A percentile compares a stretch with the other conserved stretches of the same genome.
These are phyloP conservation scores for Lepiota brunneoincarnata DNA, from an alignment of 768 basidiomycete genomes.

Conservation along the genomic window DNA sequence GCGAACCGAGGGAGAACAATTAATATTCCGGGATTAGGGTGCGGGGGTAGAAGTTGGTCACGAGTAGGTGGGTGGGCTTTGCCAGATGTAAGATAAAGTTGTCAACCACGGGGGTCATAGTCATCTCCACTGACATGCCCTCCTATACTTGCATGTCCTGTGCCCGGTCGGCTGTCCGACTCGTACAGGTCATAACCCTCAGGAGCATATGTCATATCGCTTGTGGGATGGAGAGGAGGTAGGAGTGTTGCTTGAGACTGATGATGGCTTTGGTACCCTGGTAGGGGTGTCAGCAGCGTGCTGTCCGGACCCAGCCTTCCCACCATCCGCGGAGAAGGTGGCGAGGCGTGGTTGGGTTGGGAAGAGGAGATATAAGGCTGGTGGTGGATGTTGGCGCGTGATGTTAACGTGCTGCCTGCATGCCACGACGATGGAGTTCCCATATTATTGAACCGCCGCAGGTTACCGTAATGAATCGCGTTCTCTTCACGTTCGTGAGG, in stretches of 20 bases:
- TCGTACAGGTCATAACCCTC: constrained; percentile 36
- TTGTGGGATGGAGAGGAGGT: constrained; percentile 30
- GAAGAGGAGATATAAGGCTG: constrained; percentile 16
- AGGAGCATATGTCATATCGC: constrained; percentile 23
- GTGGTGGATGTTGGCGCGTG: constrained; percentile 5
- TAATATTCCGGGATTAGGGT: constrained; percentile 3
- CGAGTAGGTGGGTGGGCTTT: not conserved
- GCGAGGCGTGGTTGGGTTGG: constrained; percentile 24
- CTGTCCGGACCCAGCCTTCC: constrained; percentile 59
- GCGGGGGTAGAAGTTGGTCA: not conserved
- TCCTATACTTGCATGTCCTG: constrained; percentile 35
- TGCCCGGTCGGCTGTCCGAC: constrained; percentile 39
- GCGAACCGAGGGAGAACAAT: constrained; percentile 1
- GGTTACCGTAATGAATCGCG: constrained; percentile 9
- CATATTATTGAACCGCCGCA: constrained; percentile 11
- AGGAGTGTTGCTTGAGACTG: constrained; percentile 20
- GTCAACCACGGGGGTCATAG: constrained; percentile 20
- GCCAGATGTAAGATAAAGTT: not conserved
- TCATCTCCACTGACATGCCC: constrained; percentile 30
- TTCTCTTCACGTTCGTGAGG: constrained; percentile 12
- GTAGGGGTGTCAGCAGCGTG: constrained; percentile 70
- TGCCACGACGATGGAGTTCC: constrained; percentile 13
- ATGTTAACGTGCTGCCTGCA: constrained; percentile 7
- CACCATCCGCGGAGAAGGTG: constrained; percentile 25
- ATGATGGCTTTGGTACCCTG: constrained; percentile 48